phyloP scores from a whole-genome alignment of 371 early-diverging fungal genomes.

The Encephalitozoon intestinalis region DNA sequence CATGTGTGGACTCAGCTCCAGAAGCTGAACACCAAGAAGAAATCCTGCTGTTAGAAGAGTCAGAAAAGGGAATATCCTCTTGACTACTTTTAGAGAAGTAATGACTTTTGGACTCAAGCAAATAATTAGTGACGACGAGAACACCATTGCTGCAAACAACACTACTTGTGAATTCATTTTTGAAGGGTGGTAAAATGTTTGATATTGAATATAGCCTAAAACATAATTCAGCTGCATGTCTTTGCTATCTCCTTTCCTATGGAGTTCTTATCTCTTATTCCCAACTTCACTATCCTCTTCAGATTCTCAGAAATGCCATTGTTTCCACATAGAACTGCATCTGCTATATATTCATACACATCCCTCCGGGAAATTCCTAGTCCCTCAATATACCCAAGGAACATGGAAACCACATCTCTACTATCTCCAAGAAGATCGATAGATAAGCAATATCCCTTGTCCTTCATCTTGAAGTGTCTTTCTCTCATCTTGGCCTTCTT shows the following conservation, averaged over 20 bases:
- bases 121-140: slow-evolving; percentile 20
- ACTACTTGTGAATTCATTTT: slow-evolving; percentile 2
- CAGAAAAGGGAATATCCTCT: slow-evolving; percentile 33
- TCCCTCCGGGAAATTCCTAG: background rate
- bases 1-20: slow-evolving; percentile 59
- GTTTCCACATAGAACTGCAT: background rate
- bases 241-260: background rate
- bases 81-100: slow-evolving; percentile 3
- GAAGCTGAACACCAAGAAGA: slow-evolving; percentile 49
- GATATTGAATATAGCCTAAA: background rate
- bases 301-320: background rate
- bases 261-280: background rate
- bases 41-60: slow-evolving; percentile 56
- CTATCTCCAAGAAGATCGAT: background rate
- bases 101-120: slow-evolving; percentile 32
- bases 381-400: slow-evolving; percentile 9
- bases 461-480: slow-evolving; percentile 3
- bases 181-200: background rate
- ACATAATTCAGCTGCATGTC: background rate
- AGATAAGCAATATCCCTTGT: slow-evolving; percentile 4
- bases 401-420: background rate
- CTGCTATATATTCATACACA: background rate
- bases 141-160: slow-evolving; percentile 12
- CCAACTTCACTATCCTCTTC: background rate
- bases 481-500: background rate